These are phyloP conservation scores for Trifolium dubium DNA, from an alignment of 306 rosid species.

Conservation along the genomic window DNA sequence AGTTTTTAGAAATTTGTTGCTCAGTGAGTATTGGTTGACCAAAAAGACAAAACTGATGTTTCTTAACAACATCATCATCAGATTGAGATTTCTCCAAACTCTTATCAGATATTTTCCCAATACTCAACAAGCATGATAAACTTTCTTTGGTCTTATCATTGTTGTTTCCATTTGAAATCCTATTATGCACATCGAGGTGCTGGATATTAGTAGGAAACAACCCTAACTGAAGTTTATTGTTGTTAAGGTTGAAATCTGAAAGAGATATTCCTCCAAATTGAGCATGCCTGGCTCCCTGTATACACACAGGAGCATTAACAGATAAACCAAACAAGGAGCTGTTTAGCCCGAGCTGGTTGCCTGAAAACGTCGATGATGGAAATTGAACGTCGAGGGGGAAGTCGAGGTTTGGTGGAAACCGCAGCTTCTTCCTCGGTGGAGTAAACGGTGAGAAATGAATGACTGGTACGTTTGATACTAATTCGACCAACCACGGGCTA, in stretches of 20 bases:
- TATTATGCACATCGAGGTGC: constrained; percentile 43
- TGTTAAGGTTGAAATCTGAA: constrained; percentile 74
- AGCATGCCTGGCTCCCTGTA: constrained; percentile 99
- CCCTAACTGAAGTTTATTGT: constrained; percentile 76
- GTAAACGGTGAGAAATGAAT: constrained; percentile 67
- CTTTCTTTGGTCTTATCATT: constrained; percentile 58
- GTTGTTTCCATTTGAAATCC: constrained; percentile 49
- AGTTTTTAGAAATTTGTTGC: constrained; percentile 74
- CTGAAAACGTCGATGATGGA: constrained; percentile 60
- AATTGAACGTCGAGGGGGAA: constrained; percentile 69
- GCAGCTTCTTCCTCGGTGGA: constrained; percentile 86
- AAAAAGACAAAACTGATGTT: constrained; percentile 83
- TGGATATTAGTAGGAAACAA: constrained; percentile 67
- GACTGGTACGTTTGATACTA: constrained; percentile 77
- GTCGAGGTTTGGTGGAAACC: constrained; percentile 70
- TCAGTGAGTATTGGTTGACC: constrained; percentile 95
- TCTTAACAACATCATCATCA: constrained; percentile 57
- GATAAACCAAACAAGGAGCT: constrained; percentile 78
- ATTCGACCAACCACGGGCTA: constrained; percentile 92
- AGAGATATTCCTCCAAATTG: constrained; percentile 78
- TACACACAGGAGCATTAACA: constrained; percentile 90
- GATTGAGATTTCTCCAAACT: constrained; percentile 74
- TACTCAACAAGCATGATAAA: constrained; percentile 69
- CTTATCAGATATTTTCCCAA: constrained; percentile 61
- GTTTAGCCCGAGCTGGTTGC: constrained; percentile 81